phyloP scores from a whole-genome alignment of 1,139 yeast species.

The Protomyces pachydermus region DNA sequence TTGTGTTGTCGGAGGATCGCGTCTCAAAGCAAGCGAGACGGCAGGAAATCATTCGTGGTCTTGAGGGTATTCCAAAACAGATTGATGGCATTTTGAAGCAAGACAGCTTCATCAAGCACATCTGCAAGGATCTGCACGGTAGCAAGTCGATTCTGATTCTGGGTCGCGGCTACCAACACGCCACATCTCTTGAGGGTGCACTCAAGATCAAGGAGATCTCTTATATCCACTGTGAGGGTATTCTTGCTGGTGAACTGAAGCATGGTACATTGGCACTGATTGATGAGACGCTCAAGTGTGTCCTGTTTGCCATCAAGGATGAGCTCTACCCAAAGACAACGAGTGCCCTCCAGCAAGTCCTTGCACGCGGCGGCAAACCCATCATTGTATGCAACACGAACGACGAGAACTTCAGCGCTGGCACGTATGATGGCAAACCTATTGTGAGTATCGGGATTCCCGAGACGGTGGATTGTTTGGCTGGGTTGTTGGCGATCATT shows the following conservation, averaged over 20 bases:
- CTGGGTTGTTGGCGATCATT: conserved; percentile 89
- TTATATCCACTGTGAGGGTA: conserved; percentile 99
- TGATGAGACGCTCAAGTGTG: conserved; percentile 87
- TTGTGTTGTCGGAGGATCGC: conserved; percentile 86
- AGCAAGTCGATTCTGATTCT: conserved; percentile 83
- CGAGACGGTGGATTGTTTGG: conserved; percentile 91
- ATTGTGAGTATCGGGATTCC: conserved; percentile 74
- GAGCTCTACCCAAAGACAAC: conserved; percentile 93
- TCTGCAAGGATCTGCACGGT: conserved; percentile 68
- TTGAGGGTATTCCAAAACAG: conserved; percentile 78
- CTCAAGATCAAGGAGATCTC: conserved; percentile 96
- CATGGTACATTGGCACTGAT: conserved; percentile 98
- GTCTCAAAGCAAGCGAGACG: conserved; percentile 73
- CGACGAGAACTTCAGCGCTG: conserved; percentile 49
- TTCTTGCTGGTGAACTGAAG: conserved; percentile 96
- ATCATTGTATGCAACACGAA: conserved; percentile 89
- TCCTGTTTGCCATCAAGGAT: conserved; percentile 96
- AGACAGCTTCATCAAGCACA: conserved; percentile 65
- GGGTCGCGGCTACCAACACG: conserved; percentile 97
- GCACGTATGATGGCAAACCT: conserved; percentile 36
- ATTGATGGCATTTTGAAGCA: conserved; percentile 69
- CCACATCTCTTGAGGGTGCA: conserved; percentile 97
- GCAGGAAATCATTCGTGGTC: conserved; percentile 77
- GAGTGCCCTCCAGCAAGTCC: conserved; percentile 94
- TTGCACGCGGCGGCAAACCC: conserved; percentile 96